phyloP scores from a whole-genome alignment of 176 grass and related monocot genomes.

The Thalia dealbata region DNA sequence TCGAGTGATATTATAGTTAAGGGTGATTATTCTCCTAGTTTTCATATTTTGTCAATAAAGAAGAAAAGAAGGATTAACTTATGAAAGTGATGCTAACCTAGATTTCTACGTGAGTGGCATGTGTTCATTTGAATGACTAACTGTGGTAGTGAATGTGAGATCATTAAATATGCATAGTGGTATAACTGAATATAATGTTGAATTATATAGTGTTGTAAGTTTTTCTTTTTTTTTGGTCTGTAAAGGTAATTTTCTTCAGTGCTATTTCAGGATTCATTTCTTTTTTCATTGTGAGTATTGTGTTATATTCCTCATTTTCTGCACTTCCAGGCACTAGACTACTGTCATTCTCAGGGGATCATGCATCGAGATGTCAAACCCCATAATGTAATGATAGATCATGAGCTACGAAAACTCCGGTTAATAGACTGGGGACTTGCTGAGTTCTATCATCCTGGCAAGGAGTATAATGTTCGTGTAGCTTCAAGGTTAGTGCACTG shows the following conservation, averaged over 20 bases:
- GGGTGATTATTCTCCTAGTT: too few relatives aligned
- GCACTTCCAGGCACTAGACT: conserved; percentile 4
- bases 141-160: too few relatives aligned
- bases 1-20: too few relatives aligned
- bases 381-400: conserved; percentile 9
- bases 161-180: too few relatives aligned
- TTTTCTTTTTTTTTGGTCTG: neutral
- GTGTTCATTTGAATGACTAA: neutral
- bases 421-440: conserved; percentile 10
- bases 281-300: neutral
- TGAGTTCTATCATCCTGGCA: conserved; percentile 6
- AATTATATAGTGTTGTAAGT: neutral
- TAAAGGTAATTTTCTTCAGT: too few relatives aligned
- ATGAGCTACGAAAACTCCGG: conserved; percentile 5
- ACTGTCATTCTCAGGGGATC: conserved; percentile 5
- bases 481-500: neutral
- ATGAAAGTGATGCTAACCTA: neutral
- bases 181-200: neutral
- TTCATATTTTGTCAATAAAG: neutral
- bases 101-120: neutral
- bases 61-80: neutral
- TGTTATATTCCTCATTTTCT: neutral
- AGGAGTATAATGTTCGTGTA: conserved; percentile 10
- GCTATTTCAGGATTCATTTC: neutral
- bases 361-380: conserved; percentile 9